These are phyloP conservation scores for Phascolomyces articulosus DNA, from an alignment of 371 early-diverging fungal species.

Conservation along the genomic window DNA sequence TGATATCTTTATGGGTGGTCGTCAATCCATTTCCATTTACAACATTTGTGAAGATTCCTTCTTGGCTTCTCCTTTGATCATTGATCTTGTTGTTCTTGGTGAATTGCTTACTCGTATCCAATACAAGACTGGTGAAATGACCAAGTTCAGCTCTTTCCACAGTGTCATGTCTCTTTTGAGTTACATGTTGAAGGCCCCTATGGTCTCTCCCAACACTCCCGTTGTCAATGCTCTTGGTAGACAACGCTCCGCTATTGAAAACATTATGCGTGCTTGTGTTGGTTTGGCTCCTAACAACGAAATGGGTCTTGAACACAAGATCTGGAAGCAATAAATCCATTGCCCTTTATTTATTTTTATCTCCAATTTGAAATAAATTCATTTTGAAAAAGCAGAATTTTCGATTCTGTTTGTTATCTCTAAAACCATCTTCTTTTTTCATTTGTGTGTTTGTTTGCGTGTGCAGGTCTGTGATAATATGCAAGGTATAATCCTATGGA, in stretches of 20 bases:
- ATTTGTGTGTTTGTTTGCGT: too few relatives aligned
- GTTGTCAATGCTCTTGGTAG: constrained; percentile 93
- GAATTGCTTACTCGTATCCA: constrained; percentile 96
- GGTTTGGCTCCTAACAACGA: constrained; percentile 91
- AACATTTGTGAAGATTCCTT: constrained; percentile 98
- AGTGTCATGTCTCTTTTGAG: constrained; percentile 88
- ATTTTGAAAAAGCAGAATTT: neutral
- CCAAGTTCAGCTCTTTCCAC: constrained; percentile 85
- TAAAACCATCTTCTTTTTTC: too few relatives aligned
- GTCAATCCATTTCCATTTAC: constrained; percentile 94
- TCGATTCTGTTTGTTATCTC: neutral
- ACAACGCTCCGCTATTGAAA: constrained; percentile 95
- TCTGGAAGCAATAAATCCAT: constrained; percentile 53
- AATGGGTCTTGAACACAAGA: constrained; percentile 88
- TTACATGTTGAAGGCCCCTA: constrained; percentile 92
- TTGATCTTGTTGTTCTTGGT: constrained; percentile 91
- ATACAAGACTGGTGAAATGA: constrained; percentile 74
- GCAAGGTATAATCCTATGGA: too few relatives aligned
- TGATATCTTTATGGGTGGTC: constrained; percentile 98
- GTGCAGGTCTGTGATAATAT: too few relatives aligned
- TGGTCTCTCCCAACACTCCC: constrained; percentile 90
- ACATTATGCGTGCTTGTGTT: constrained; percentile 94
- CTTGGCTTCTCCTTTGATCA: constrained; percentile 94
- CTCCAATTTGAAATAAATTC: too few relatives aligned
- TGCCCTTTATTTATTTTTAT: neutral